Evolutionary conservation across 371 early-diverging fungal genomes (phyloP).

Genomic region (Mortierella sp.): DNA sequence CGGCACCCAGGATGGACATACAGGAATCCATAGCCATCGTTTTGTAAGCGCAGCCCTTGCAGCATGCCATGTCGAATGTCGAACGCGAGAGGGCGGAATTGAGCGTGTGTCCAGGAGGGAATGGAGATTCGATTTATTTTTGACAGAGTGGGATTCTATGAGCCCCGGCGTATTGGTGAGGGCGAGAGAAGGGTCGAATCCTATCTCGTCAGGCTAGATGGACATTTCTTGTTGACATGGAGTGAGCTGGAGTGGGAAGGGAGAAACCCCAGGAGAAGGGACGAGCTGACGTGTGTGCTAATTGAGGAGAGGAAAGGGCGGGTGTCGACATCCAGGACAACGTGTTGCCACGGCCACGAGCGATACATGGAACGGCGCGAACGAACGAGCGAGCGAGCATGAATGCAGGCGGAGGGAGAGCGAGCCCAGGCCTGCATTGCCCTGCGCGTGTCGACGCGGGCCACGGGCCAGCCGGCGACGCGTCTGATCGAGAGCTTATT

Average conservation of each 20-base stretch:
- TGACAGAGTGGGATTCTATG: not conserved
- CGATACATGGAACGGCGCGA: not conserved
- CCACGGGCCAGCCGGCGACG: not conserved
- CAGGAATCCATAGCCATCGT: not conserved
- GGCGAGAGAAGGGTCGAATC: not conserved
- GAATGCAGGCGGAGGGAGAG: not conserved
- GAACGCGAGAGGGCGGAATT: not conserved
- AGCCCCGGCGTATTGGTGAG: not conserved
- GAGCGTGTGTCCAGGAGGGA: slow-evolving; percentile 1
- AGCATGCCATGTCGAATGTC: not conserved
- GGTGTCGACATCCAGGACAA: too few species aligned
- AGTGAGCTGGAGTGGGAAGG: not conserved
- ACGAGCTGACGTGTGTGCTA: not conserved
- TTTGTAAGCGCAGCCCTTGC: not conserved
- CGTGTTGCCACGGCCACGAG: too few species aligned
- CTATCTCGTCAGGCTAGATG: slow-evolving; percentile 5
- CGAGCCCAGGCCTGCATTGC: not conserved
- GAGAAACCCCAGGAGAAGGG: not conserved
- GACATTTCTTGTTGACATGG: not conserved
- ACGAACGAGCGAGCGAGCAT: not conserved
- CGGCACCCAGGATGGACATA: not conserved
- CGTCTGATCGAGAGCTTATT: not conserved
- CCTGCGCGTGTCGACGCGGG: not conserved
- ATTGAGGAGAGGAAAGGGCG: not conserved
- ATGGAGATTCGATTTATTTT: slow-evolving; percentile 19